A percentile compares a stretch with the other conserved stretches of the same genome.
phyloP scores from a whole-genome alignment of 2,329 filamentous ascomycete genomes.

The Hysterium pulicare region DNA sequence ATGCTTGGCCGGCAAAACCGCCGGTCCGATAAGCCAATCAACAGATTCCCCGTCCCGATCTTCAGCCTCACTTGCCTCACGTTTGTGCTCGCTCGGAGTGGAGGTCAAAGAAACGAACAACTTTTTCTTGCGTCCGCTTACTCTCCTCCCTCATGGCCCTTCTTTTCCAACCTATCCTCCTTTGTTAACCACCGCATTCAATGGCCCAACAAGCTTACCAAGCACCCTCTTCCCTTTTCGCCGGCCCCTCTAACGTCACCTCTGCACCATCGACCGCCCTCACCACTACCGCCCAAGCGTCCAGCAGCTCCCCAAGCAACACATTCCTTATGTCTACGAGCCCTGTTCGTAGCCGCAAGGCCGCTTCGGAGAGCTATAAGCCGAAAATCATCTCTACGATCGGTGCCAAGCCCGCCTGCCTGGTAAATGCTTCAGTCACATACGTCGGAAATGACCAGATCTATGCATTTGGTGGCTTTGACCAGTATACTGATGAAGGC shows the following conservation, averaged over 20 bases:
- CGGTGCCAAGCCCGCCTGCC: constrained; percentile 73
- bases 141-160: constrained; percentile 7
- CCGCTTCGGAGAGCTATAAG: constrained; percentile 70
- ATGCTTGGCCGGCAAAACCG: too few species aligned
- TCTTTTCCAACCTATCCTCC: constrained; percentile 1
- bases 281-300: constrained; percentile 45
- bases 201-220: constrained; percentile 23
- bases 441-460: constrained; percentile 97
- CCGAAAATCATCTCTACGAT: constrained; percentile 69
- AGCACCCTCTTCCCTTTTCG: constrained; percentile 18
- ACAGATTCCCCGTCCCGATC: too few species aligned
- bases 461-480: constrained; percentile 96
- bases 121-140: background rate
- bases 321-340: constrained; percentile 85
- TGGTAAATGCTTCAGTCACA: constrained; percentile 98
- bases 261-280: constrained; percentile 50
- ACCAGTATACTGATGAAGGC: constrained; percentile 96
- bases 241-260: constrained; percentile 14
- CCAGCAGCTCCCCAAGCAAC: constrained; percentile 61
- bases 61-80: too few species aligned
- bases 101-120: too few species aligned
- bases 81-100: too few species aligned
- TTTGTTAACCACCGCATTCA: constrained; percentile 11
- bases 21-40: too few species aligned
- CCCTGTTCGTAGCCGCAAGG: constrained; percentile 53